These are phyloP conservation scores for Phtheirospermum japonicum DNA, from an alignment of 257 asterid genomes.

Conservation along the genomic window DNA sequence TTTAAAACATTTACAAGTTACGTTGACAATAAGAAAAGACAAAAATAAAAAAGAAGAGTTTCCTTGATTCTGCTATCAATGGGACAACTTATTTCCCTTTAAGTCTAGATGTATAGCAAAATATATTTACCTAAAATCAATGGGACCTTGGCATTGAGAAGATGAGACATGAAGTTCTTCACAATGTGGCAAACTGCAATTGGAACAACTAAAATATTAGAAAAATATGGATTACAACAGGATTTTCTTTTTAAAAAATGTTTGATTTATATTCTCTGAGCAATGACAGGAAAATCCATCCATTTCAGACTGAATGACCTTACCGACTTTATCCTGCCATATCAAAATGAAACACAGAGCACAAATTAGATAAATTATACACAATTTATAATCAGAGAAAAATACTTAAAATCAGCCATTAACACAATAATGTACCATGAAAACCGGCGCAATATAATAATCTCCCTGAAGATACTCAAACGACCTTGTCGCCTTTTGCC, in stretches of 20 bases:
- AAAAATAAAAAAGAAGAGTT: not conserved
- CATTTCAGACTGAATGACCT: constrained; percentile 36
- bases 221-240: constrained; percentile 1
- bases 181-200: constrained; percentile 75
- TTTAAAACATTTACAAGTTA: not conserved
- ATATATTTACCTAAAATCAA: constrained; percentile 64
- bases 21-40: constrained; percentile 2
- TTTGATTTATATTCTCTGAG: not conserved
- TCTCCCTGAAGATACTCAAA: constrained; percentile 91
- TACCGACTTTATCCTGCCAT: constrained; percentile 96
- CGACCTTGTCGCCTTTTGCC: constrained; percentile 90
- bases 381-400: constrained; percentile 1
- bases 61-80: constrained; percentile 16
- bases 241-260: not conserved
- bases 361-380: not conserved
- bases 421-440: constrained; percentile 50
- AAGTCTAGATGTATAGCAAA: constrained; percentile 10
- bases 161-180: constrained; percentile 80
- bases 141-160: constrained; percentile 68
- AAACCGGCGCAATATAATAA: constrained; percentile 81
- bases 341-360: constrained; percentile 15
- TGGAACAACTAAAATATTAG: constrained; percentile 27
- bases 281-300: constrained; percentile 15
- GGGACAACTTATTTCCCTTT: constrained; percentile 10
- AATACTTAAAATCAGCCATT: not conserved